A percentile compares a stretch with the other conserved stretches of the same genome.
Conservation (phyloP, 83 land plant species). For the Picea abies region DNA sequence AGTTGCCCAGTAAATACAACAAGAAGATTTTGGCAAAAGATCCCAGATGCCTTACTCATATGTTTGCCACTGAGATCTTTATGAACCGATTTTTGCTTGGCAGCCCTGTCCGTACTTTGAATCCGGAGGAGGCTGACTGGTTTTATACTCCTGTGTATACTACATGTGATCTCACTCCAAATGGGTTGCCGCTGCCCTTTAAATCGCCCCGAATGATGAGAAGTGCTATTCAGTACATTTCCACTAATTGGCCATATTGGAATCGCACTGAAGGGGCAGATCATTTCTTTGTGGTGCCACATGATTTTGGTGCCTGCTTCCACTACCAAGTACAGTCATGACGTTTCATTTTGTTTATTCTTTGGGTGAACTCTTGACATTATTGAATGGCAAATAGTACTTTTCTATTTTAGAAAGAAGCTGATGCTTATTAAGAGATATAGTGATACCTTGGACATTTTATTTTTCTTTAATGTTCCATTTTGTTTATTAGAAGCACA, state of each 20-base stretch:
- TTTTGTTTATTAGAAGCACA: conserved; percentile 2
- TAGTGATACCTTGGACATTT: not conserved
- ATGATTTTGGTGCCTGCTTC: conserved; percentile 90
- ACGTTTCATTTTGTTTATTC: not conserved
- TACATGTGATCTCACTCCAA: conserved; percentile 84
- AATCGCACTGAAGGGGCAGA: conserved; percentile 83
- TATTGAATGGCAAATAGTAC: not conserved
- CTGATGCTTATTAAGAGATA: not conserved
- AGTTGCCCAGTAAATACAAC: conserved; percentile 50
- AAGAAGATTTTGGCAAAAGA: conserved; percentile 47
- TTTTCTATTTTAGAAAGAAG: not conserved
- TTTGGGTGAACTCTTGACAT: not conserved
- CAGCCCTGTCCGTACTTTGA: conserved; percentile 81
- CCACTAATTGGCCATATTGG: conserved; percentile 83
- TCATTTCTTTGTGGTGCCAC: conserved; percentile 82
- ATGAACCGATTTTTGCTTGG: conserved; percentile 74
- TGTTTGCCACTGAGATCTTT: conserved; percentile 90
- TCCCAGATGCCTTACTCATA: conserved; percentile 72
- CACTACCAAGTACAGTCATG: conserved; percentile 59
- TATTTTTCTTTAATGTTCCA: not conserved
- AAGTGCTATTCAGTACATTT: conserved; percentile 69
- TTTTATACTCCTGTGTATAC: conserved; percentile 87
- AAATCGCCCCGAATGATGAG: conserved; percentile 88
- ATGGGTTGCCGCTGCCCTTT: conserved; percentile 86
- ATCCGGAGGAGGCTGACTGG: conserved; percentile 90